phyloP scores from a whole-genome alignment of 768 basidiomycete genomes.

The Leccinum longicurvipes region DNA sequence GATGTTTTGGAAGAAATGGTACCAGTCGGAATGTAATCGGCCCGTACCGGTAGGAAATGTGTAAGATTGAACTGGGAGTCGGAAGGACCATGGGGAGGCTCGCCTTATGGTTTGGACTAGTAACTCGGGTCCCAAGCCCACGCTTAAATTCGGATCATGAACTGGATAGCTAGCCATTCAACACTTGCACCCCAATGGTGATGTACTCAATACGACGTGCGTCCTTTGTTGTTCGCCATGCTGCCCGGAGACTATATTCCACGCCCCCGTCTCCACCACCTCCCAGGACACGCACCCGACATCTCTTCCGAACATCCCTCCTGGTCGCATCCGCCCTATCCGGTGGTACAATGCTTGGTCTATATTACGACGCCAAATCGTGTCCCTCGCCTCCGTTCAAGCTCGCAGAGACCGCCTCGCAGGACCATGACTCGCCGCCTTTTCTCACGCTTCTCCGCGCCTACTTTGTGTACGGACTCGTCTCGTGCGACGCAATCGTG shows the following conservation, averaged over 20 bases:
- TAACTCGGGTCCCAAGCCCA: background rate
- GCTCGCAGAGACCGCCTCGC: background rate
- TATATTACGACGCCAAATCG: conserved; percentile 27
- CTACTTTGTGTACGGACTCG: conserved; percentile 80
- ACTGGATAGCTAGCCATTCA: background rate
- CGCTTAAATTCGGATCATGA: background rate
- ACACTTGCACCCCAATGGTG: background rate
- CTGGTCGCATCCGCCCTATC: conserved; percentile 19
- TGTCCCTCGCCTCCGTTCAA: conserved; percentile 22
- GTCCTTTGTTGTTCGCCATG: background rate
- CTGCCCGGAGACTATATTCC: conserved; percentile 7
- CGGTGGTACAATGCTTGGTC: conserved; percentile 12
- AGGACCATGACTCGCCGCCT: conserved; percentile 13
- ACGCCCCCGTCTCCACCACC: too few relatives aligned
- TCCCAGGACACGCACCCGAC: conserved; percentile 3
- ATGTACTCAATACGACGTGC: conserved; percentile 17
- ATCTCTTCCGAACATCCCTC: conserved; percentile 9
- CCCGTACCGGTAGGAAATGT: too few relatives aligned
- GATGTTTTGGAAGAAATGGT: background rate
- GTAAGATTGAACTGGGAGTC: background rate
- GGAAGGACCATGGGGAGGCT: conserved; percentile 11
- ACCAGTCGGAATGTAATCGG: background rate
- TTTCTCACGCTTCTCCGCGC: conserved; percentile 55
- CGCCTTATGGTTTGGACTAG: background rate
- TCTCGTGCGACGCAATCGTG: conserved; percentile 72